These are phyloP conservation scores for Cryphonectria nitschkei DNA, from an alignment of 2,329 filamentous ascomycete genomes.

Conservation along the genomic window DNA sequence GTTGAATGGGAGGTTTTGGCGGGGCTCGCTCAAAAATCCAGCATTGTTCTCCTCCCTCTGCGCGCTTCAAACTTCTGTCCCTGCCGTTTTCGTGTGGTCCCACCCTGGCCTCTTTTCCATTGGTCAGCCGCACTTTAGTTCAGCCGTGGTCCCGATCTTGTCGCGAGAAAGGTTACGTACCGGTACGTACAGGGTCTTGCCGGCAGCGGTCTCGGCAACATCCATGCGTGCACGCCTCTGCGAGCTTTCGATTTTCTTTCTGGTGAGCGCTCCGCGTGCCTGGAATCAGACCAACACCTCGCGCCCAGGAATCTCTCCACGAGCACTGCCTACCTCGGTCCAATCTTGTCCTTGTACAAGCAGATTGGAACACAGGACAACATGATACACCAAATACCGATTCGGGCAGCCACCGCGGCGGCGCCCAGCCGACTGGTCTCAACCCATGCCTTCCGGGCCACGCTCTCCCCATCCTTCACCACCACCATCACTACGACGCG, in stretches of 20 bases:
- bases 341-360: not conserved
- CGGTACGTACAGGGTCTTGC: slow-evolving; percentile 6
- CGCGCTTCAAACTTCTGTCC: slow-evolving; percentile 13
- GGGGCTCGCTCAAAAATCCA: slow-evolving; percentile 28
- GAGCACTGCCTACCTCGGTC: not conserved
- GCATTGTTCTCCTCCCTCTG: slow-evolving; percentile 19
- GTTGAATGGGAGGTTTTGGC: slow-evolving; percentile 24
- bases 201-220: slow-evolving; percentile 21
- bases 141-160: slow-evolving; percentile 14
- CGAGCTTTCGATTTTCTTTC: slow-evolving; percentile 7
- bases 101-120: slow-evolving; percentile 11
- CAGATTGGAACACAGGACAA: not conserved
- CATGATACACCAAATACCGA: slow-evolving; percentile 25
- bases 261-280: not conserved
- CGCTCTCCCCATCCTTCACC: not conserved
- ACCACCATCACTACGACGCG: not conserved
- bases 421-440: slow-evolving; percentile 21
- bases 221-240: not conserved
- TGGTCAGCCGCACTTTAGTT: slow-evolving; percentile 27
- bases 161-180: not conserved
- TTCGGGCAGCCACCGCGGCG: slow-evolving; percentile 22
- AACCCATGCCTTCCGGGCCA: slow-evolving; percentile 5
- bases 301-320: not conserved
- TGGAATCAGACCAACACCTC: not conserved
- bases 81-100: slow-evolving; percentile 28